Evolutionary conservation across 495 filamentous ascomycete genomes (phyloP).

Genomic region (Hypoxylon fuscum): DNA sequence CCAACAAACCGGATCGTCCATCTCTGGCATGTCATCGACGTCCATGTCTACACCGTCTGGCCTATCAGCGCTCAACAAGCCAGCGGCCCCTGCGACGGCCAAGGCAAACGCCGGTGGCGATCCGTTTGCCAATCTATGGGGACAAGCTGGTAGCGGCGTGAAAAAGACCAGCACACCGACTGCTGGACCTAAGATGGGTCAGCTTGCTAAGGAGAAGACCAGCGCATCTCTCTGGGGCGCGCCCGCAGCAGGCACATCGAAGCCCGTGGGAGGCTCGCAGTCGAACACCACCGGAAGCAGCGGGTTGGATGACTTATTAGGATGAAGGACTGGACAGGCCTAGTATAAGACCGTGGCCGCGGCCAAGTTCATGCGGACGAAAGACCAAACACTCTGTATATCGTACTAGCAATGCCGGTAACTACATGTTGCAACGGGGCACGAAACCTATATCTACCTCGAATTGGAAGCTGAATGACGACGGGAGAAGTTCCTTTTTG

Average conservation of each 20-base stretch:
- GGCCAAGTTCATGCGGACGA: conserved; percentile 7
- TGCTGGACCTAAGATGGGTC: conserved; percentile 78
- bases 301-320: conserved; percentile 56
- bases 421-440: background rate
- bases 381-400: conserved; percentile 14
- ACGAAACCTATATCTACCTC: background rate
- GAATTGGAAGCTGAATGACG: conserved; percentile 4
- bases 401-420: conserved; percentile 14
- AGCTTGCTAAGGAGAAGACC: conserved; percentile 95
- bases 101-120: conserved; percentile 71
- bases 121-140: conserved; percentile 89
- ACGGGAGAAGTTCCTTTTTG: background rate
- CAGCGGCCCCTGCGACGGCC: conserved; percentile 55
- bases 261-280: conserved; percentile 41
- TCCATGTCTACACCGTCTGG: conserved; percentile 42
- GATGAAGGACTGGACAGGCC: conserved; percentile 37
- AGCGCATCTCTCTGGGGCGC: conserved; percentile 94
- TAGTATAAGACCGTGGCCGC: background rate
- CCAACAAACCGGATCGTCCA: conserved; percentile 45
- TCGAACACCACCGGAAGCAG: conserved; percentile 40
- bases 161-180: conserved; percentile 74
- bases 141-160: conserved; percentile 75
- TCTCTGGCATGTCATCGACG: conserved; percentile 35
- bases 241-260: conserved; percentile 53
- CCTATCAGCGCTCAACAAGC: conserved; percentile 47